These are phyloP conservation scores for Aspergillus carlsbadensis DNA, from an alignment of 495 filamentous ascomycete species.

Conservation along the genomic window DNA sequence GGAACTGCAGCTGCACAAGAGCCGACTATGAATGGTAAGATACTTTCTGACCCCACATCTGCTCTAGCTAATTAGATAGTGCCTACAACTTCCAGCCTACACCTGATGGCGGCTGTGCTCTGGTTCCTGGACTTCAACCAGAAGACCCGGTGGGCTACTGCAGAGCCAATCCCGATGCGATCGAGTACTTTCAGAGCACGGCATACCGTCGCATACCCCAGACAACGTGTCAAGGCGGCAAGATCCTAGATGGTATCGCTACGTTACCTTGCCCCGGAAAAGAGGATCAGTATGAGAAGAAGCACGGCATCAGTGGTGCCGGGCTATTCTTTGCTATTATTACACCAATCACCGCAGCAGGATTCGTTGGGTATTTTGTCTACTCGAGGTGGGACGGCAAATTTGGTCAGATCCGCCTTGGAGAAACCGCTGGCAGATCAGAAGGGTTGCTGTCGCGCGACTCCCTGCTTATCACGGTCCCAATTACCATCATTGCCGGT, in stretches of 20 bases:
- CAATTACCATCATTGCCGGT: conserved; percentile 74
- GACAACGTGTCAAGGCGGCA: conserved; percentile 77
- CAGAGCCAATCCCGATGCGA: conserved; percentile 57
- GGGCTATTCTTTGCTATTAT: conserved; percentile 87
- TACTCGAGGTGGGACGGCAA: conserved; percentile 84
- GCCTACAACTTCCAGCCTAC: conserved; percentile 91
- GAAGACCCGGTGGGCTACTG: conserved; percentile 68
- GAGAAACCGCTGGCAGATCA: conserved; percentile 51
- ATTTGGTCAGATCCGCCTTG: conserved; percentile 85
- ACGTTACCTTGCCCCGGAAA: conserved; percentile 68
- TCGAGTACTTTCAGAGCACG: conserved; percentile 78
- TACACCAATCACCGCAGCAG: conserved; percentile 67
- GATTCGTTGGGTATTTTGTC: conserved; percentile 76
- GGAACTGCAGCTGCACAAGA: conserved; percentile 78
- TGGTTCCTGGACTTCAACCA: conserved; percentile 67
- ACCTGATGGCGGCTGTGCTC: conserved; percentile 68
- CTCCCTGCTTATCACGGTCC: conserved; percentile 70
- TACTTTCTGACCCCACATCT: not conserved
- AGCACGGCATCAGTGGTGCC: conserved; percentile 67
- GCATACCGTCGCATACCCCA: conserved; percentile 90
- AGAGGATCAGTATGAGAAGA: conserved; percentile 72
- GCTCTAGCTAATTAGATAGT: conserved; percentile 40
- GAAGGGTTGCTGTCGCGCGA: conserved; percentile 59
- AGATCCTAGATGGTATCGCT: conserved; percentile 61
- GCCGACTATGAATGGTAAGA: conserved; percentile 93